Evolutionary conservation across 2,329 filamentous ascomycete species (phyloP), one percentile per base, ranked within the genome.

Genomic region (Sodiomyces alkalinus): DNA sequence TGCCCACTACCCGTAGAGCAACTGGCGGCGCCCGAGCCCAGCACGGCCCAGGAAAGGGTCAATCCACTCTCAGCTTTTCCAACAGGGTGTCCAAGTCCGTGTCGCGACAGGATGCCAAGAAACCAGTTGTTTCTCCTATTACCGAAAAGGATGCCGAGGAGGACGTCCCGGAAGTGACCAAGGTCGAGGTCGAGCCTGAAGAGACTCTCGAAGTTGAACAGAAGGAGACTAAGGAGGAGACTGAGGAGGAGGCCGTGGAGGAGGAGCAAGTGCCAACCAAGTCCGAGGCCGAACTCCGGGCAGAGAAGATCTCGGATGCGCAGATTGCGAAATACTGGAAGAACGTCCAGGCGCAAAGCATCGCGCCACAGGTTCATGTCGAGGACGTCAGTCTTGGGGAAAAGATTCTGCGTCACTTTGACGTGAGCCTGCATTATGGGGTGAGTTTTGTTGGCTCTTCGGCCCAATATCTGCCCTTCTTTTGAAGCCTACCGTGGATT

Each of bases 391-490:
- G 62, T 8, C 40, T 80, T 25, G 64, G 78, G 31, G 86, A 96
- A 62, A 93, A 87, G 60, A 73, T 96, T 16, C 53, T 96, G 43
- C 64, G 87, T 37, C 81, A 93, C 49, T 98, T 90, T 54, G 90
- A 98, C 49, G 78, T 92, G 39, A 90, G 77, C 45, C 81, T 70
- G 34, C 81, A 93, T 44, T 98, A 81, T 50, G 90, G 90, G 32
- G 85, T 92, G 71, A 60, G 80, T 73, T n/a, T 30, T 16, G 15
- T 17, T 17, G n/a, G n/a, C n/a, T n/a, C n/a, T n/a, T n/a, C n/a
- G n/a, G n/a, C n/a, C n/a, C 23, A 10, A 22, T 22, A n/a, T 13
- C 12, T 5, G 12, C 15, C 12, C 21, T 3, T 6, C 11, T 3
- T 22, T 18, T 25, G n/a, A 19, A 22, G 18, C 18, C 28, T 6